These are phyloP conservation scores for Aspergillus quadrilineatus DNA, from an alignment of 2,329 filamentous ascomycete genomes.

Conservation along the genomic window DNA sequence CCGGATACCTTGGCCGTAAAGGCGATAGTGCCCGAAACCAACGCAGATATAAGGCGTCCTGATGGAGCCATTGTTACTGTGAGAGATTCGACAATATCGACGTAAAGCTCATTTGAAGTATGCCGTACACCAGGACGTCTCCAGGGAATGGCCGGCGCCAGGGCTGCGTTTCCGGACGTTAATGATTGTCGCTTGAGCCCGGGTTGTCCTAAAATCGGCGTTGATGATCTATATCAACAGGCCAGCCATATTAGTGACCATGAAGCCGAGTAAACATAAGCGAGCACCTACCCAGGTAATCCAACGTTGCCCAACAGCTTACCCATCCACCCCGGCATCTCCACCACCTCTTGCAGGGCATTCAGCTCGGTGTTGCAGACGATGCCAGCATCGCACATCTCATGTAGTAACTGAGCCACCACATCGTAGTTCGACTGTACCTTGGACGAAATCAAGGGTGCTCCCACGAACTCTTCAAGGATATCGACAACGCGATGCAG, in stretches of 20 bases:
- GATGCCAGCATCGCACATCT: slow-evolving; percentile 95
- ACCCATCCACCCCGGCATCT: slow-evolving; percentile 85
- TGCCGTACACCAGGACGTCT: slow-evolving; percentile 87
- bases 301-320: slow-evolving; percentile 86
- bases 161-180: slow-evolving; percentile 33
- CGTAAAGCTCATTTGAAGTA: slow-evolving; percentile 95
- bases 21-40: slow-evolving; percentile 87
- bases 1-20: slow-evolving; percentile 96
- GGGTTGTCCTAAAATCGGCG: slow-evolving; percentile 41
- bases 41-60: slow-evolving; percentile 79
- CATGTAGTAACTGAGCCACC: slow-evolving; percentile 83
- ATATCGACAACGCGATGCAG: slow-evolving; percentile 89
- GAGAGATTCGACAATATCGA: slow-evolving; percentile 89
- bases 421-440: slow-evolving; percentile 91
- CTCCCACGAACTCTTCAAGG: slow-evolving; percentile 89
- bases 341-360: slow-evolving; percentile 83
- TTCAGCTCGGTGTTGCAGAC: slow-evolving; percentile 91
- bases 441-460: slow-evolving; percentile 79
- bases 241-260: background rate
- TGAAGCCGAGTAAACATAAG: background rate
- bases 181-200: slow-evolving; percentile 44
- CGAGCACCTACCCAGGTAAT: slow-evolving; percentile 63
- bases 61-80: slow-evolving; percentile 87
- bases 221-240: slow-evolving; percentile 32
- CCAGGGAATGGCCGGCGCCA: slow-evolving; percentile 71